Base-by-base conservation (phyloP, 2,329 filamentous ascomycete species). In the Aplosporella prunicola region DNA sequence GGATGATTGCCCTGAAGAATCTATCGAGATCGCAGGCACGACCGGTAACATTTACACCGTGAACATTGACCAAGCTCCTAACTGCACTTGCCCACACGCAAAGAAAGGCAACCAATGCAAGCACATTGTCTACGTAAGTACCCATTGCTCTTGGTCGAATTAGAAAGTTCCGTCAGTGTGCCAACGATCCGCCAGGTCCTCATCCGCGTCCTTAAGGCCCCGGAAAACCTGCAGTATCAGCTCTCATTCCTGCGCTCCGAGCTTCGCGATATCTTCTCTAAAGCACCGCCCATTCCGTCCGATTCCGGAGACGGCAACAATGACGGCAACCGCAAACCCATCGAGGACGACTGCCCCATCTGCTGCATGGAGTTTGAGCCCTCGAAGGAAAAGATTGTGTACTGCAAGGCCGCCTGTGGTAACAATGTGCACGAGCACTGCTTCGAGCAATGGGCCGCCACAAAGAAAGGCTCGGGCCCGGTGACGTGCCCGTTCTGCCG, bases 401-500 rank as follows among this genome's bases (percentile, higher is more conserved):
- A 69, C 66, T 76, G 73, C 51, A 63, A 64, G 44, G 67, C 66
- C 2, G 60, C 66, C 2, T 76, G 73, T 44, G 72, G 71, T 14
- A 73, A 75, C 51, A 74, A 74, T 47, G 53, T 74, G 10, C 69
- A 73, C 49, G 62, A 63, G 39, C 44, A 50, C 0, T 74, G 70
- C 45, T 72, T 73, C 43, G 51, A 65, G 34, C 55, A 66, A 43
- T 73, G 69, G 70, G 51, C 52, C 7, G 45, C 46, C 7, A 46
- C 51, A 5, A 49, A 47, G 30, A 36, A 35, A 23, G 33, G 33
- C 5, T 14, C 15, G 9, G 48, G 48, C 13, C 48, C 58, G 11
- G 66, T 73, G 11, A 77, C 73, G 0, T 80, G 76, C 46, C 76
- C 76, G 0, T 72, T 74, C 48, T 80, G 76, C 42, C 69, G 76